Percentiles rank a stretch among this genome's conserved stretches.
Evolutionary conservation across 75 land plant species (phyloP).

Genomic region (Chamaecyparis obtusa): DNA sequence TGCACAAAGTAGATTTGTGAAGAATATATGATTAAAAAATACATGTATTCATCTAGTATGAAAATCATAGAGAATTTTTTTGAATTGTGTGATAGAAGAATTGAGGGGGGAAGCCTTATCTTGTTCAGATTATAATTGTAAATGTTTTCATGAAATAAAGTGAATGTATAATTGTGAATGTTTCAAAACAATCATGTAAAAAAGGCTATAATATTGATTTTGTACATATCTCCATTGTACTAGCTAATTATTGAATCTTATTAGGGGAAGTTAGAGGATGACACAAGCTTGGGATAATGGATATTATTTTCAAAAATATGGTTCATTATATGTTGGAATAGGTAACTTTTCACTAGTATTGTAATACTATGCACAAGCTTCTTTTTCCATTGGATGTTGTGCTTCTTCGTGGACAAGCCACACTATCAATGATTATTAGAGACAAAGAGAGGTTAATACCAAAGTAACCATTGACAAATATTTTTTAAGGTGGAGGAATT

Average conservation of each 20-base stretch:
- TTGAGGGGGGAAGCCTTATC: too few species aligned
- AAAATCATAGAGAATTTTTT: too few species aligned
- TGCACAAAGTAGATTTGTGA: too few species aligned
- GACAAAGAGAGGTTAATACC: slow-evolving; percentile 78
- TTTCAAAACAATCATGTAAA: slow-evolving; percentile 61
- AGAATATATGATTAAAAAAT: too few species aligned
- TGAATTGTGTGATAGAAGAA: too few species aligned
- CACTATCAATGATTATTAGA: slow-evolving; percentile 62
- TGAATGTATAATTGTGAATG: too few species aligned
- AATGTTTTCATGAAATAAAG: too few species aligned
- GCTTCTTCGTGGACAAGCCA: slow-evolving; percentile 77
- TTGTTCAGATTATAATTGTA: too few species aligned
- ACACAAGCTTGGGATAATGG: slow-evolving; percentile 76
- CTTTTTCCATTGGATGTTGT: slow-evolving; percentile 92
- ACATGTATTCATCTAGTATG: too few species aligned
- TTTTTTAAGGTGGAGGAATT: slow-evolving; percentile 81
- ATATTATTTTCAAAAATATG: slow-evolving; percentile 81
- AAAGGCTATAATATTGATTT: slow-evolving; percentile 80
- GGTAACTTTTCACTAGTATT: slow-evolving; percentile 65
- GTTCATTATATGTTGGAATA: slow-evolving; percentile 60
- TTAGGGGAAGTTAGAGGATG: slow-evolving; percentile 48
- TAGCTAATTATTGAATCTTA: slow-evolving; percentile 78
- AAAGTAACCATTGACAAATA: slow-evolving; percentile 78
- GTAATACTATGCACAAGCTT: slow-evolving; percentile 96
- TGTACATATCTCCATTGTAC: slow-evolving; percentile 74